These are phyloP conservation scores for Hericium alpestre DNA, from an alignment of 768 basidiomycete species.

Conservation along the genomic window DNA sequence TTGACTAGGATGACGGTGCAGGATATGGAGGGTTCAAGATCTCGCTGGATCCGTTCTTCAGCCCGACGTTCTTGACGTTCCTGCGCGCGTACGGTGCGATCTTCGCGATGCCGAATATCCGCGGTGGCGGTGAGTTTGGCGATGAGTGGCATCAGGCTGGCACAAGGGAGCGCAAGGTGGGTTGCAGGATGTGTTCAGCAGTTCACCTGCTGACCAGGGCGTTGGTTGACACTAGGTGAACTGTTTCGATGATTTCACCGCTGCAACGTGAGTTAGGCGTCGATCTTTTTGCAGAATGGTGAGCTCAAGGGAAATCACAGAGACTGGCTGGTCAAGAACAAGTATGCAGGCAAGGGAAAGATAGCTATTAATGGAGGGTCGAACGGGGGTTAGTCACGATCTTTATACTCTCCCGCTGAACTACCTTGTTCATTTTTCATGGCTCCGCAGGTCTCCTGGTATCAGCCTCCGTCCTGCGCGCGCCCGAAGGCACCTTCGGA, in stretches of 20 bases:
- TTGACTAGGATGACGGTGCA: slow-evolving; percentile 13
- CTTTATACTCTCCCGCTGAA: neutral
- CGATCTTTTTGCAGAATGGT: neutral
- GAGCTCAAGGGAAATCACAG: slow-evolving; percentile 22
- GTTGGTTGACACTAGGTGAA: slow-evolving; percentile 36
- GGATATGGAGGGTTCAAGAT: slow-evolving; percentile 79
- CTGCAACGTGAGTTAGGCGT: slow-evolving; percentile 50
- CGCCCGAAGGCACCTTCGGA: slow-evolving; percentile 67
- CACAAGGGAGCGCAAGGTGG: slow-evolving; percentile 57
- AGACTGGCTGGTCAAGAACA: slow-evolving; percentile 62
- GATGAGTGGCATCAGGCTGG: slow-evolving; percentile 79
- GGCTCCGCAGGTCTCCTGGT: slow-evolving; percentile 50
- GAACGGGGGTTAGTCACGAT: slow-evolving; percentile 52
- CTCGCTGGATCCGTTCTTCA: slow-evolving; percentile 65
- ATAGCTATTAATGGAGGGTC: slow-evolving; percentile 72
- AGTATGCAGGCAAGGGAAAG: slow-evolving; percentile 58
- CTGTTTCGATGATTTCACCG: slow-evolving; percentile 75
- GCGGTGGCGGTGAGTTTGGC: slow-evolving; percentile 67
- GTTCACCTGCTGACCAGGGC: neutral
- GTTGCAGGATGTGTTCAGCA: neutral
- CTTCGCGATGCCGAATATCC: slow-evolving; percentile 40
- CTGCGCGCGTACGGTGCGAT: slow-evolving; percentile 60
- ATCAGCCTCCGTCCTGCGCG: slow-evolving; percentile 78
- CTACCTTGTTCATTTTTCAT: neutral
- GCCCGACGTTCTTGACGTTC: slow-evolving; percentile 59